Percentiles rank a stretch among this genome's conserved stretches.
phyloP scores from a whole-genome alignment of 2,329 filamentous ascomycete genomes.

The Monosporascus sp. region DNA sequence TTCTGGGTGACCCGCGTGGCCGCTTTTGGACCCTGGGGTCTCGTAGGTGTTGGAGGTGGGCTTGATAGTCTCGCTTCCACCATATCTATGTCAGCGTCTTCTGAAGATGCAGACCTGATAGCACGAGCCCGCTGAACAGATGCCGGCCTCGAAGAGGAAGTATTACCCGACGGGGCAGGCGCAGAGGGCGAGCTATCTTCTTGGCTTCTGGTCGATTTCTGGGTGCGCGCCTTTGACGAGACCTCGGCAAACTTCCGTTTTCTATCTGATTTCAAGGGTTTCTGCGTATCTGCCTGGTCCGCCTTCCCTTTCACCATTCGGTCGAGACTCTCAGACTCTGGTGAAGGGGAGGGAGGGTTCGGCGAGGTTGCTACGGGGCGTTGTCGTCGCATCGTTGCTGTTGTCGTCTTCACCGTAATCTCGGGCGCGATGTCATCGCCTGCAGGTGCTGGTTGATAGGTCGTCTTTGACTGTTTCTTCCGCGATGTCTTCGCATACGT shows the following conservation, averaged over 20 bases:
- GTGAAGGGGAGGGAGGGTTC: slow-evolving; percentile 8
- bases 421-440: slow-evolving; percentile 13
- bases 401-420: slow-evolving; percentile 7
- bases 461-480: slow-evolving; percentile 19
- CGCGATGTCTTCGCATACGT: slow-evolving; percentile 23
- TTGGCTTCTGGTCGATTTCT: slow-evolving; percentile 8
- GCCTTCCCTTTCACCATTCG: slow-evolving; percentile 5
- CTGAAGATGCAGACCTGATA: slow-evolving; percentile 10
- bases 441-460: slow-evolving; percentile 11
- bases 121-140: slow-evolving; percentile 7
- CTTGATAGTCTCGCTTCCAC: slow-evolving; percentile 20
- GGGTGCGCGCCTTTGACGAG: slow-evolving; percentile 16
- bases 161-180: slow-evolving; percentile 9
- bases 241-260: slow-evolving; percentile 27
- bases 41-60: slow-evolving; percentile 23
- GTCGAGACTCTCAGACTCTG: slow-evolving; percentile 7
- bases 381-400: slow-evolving; percentile 8
- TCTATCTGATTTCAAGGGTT: slow-evolving; percentile 13
- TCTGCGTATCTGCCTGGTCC: slow-evolving; percentile 5
- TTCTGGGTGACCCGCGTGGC: neutral
- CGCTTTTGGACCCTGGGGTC: slow-evolving; percentile 5
- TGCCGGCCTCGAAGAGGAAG: slow-evolving; percentile 2
- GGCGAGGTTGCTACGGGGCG: slow-evolving; percentile 15
- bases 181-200: slow-evolving; percentile 8
- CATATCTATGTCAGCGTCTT: slow-evolving; percentile 16